Evolutionary conservation across 768 basidiomycete species (phyloP), one percentile per base, ranked within the genome.

Genomic region (Hericium erinaceus): DNA sequence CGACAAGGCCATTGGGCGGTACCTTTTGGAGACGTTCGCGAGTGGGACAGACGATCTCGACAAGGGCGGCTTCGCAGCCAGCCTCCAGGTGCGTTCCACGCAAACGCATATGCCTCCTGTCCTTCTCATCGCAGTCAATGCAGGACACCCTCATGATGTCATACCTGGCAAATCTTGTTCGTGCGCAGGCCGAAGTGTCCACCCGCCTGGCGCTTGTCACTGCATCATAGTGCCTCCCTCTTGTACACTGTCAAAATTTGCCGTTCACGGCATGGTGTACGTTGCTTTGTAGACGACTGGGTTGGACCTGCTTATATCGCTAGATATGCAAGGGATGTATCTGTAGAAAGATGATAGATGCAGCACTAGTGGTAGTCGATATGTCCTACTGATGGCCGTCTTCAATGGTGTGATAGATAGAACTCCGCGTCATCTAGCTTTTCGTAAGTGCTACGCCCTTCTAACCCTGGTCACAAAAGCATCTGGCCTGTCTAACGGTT

Each of bases 71-170:
- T 93, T 92, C 76, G 86, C 88, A 65, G 74, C 83, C 10, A 84
- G 84, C 62, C 72, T 92, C 63, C 89, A 92, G 81, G 85, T 84
- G 61, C 51, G 73, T 54, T 58, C 7, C 20, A 28, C 18, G 33
- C 33, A 10, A 10, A 8, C 6, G 1, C 33, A n/a, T 20, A 13
- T 48, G 2, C 46, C 12, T 52, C 38, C 22, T 33, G 7, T n/a
- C 18, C 60, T 64, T 57, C 28, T 37, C 51, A 39, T 63, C n/a
- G 63, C 62, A 48, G 63, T 64, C 28, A 59, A 62, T 48, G 39
- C 52, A 93, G 84, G 95, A 98, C 67, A 91, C 87, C 24, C 77
- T 98, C 62, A 95, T 95, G 88, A 83, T 98, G 57, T 89, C 91
- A 56, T 98, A 98, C 73, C 78, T 98, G 64, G 89, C 92, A 24